Evolutionary conservation across 345 rosid species (phyloP), one percentile per base, ranked within the genome.

Genomic region (Eutrema yunnanense): DNA sequence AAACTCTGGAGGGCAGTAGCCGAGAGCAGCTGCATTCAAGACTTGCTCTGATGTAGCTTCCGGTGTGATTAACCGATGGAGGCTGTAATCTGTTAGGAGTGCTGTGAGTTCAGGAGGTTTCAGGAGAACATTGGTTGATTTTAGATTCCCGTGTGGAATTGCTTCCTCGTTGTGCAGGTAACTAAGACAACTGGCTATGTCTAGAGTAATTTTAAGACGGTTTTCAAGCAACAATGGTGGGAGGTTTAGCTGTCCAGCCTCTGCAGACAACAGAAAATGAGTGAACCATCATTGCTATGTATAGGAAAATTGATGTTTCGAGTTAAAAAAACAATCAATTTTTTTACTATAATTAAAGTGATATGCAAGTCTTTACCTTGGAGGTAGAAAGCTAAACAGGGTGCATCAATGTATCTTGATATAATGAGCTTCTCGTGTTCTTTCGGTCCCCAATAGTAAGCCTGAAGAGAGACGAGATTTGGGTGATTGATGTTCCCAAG

Each of bases 91-190:
- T 6, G 96, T 87, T 69, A 92, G 79, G 67, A 77, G 71, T 16
- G 88, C 82, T 30, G 82, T 86, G 79, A 87, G 62, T 13, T 80
- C 75, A 2, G 83, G 86, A 66, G 80, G 59, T 77, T 85, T 82
- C 44, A 92, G 38, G 67, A 92, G 81, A 78, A 92, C 82, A 84
- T 92, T 90, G 4, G 96, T 84, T 9, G 96, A 88, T 77, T 92
- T 92, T 26, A 92, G 89, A 84, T 90, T 92, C 53, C 98, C 98
- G 49, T 92, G 98, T 13, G 98, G 98, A 71, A 92, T 90, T 65
- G 96, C 89, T 77, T 79, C 81, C 79, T 87, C 92, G 5, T 83
- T 87, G 72, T 92, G 98, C 6, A 92, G 82, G 85, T 84, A 88
- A 81, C 79, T 88, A 77, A 88, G 87, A 76, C 98, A 92, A 64